Conservation (phyloP, 106 monocot species). For the Acanthochlamys bracteata region DNA sequence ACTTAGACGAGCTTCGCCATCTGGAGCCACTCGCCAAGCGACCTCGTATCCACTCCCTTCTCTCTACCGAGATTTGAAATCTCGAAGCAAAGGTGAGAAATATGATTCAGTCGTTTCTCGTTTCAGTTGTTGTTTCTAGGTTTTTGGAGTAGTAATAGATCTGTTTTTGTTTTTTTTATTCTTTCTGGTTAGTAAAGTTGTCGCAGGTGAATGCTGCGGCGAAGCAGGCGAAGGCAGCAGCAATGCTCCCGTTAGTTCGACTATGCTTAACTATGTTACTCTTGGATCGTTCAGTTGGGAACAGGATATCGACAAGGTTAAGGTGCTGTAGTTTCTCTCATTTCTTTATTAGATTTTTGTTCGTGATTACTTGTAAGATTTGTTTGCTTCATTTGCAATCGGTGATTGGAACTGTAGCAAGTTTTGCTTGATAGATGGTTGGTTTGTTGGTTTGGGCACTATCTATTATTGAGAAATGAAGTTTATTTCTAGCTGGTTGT, state of each 20-base stretch:
- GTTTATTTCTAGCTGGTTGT: no score
- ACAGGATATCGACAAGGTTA: conserved; percentile 82
- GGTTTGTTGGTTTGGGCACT: no score
- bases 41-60: conserved; percentile 54
- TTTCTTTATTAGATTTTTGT: not conserved
- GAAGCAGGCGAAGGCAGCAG: conserved; percentile 3
- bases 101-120: not conserved
- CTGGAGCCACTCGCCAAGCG: conserved; percentile 58
- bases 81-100: conserved; percentile 44
- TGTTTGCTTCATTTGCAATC: not conserved
- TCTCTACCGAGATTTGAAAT: conserved; percentile 51
- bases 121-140: not conserved
- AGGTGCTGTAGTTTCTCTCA: conserved; percentile 26
- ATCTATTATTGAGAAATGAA: no score
- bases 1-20: conserved; percentile 64
- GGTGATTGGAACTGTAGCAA: no score
- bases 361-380: not conserved
- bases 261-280: conserved; percentile 34
- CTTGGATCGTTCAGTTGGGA: conserved; percentile 94
- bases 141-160: not conserved
- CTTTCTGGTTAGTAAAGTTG: no score
- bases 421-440: no score
- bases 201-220: conserved; percentile 22
- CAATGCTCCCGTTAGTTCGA: not conserved
- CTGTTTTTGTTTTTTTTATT: not conserved